Evolutionary conservation across 306 rosid genomes (phyloP).

Genomic region (Alnus rubra): DNA sequence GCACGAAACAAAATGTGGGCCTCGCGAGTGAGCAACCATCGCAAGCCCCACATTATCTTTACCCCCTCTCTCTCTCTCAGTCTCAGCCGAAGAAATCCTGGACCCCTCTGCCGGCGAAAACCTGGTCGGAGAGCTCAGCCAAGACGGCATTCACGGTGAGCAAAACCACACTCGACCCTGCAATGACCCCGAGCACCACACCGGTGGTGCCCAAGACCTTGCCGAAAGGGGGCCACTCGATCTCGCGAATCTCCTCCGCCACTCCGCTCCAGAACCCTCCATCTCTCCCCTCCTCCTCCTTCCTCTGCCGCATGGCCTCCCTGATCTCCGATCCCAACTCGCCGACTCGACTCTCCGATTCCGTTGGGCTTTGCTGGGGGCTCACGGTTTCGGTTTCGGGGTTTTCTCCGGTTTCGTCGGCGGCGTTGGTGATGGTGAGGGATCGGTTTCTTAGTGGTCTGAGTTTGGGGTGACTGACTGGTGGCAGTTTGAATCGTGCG

Average conservation of each 20-base stretch:
- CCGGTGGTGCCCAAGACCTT: constrained; percentile 90
- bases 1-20: neutral
- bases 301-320: constrained; percentile 74
- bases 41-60: neutral
- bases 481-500: constrained; percentile 22
- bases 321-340: constrained; percentile 68
- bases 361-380: constrained; percentile 15
- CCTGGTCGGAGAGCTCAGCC: constrained; percentile 71
- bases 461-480: constrained; percentile 7
- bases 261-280: constrained; percentile 62
- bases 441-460: neutral
- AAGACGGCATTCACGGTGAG: constrained; percentile 76
- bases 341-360: constrained; percentile 1
- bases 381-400: constrained; percentile 39
- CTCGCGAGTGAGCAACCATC: neutral
- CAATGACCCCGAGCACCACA: constrained; percentile 73
- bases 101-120: constrained; percentile 74
- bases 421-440: constrained; percentile 32
- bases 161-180: constrained; percentile 88
- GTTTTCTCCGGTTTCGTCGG: constrained; percentile 58
- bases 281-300: constrained; percentile 43
- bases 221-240: constrained; percentile 86
- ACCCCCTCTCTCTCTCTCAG: neutral
- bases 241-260: constrained; percentile 66
- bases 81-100: constrained; percentile 76